These are phyloP conservation scores for Cladorrhinum samala DNA, from an alignment of 495 filamentous ascomycete species.

Conservation along the genomic window DNA sequence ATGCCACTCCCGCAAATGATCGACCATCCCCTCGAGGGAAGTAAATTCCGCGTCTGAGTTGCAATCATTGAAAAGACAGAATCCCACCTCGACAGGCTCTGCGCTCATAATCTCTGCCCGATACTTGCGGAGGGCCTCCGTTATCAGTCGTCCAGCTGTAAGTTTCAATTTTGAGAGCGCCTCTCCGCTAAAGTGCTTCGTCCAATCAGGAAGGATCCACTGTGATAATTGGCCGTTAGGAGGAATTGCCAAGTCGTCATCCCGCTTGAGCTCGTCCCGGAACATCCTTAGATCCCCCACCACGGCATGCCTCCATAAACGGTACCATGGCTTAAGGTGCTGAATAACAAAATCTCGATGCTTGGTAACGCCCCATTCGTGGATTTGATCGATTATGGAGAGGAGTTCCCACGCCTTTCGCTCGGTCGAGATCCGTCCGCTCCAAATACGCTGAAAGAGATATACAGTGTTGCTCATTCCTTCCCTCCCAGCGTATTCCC, in stretches of 20 bases:
- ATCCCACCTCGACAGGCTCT: not conserved
- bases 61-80: not conserved
- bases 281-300: not conserved
- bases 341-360: slow-evolving; percentile 4
- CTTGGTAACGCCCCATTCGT: not conserved
- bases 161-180: too few species aligned
- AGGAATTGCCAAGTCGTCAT: not conserved
- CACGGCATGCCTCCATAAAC: not conserved
- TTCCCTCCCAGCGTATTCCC: not conserved
- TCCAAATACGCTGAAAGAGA: slow-evolving; percentile 2
- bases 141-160: not conserved
- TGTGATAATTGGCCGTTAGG: not conserved
- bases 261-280: not conserved
- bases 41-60: too few species aligned
- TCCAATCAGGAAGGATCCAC: not conserved
- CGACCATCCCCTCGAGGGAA: not conserved
- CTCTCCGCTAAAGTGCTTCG: not conserved
- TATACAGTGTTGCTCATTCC: slow-evolving; percentile 1
- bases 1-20: not conserved
- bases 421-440: not conserved
- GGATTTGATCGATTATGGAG: not conserved
- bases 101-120: not conserved
- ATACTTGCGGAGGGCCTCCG: not conserved
- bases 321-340: not conserved
- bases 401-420: slow-evolving; percentile 1